Conservation (phyloP, 2,329 filamentous ascomycete species). For the Nemania serpens region DNA sequence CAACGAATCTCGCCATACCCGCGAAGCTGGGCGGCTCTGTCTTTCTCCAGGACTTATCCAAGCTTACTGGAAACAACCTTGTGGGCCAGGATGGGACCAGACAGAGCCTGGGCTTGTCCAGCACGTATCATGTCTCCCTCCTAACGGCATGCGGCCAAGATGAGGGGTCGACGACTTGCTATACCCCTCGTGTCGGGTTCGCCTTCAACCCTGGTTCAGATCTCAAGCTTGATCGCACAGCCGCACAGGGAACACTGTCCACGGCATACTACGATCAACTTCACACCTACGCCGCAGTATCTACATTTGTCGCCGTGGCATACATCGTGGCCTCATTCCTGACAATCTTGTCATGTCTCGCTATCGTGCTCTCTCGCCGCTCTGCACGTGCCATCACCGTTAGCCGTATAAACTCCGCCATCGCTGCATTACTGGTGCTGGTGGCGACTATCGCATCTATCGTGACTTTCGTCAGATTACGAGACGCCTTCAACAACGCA, state of each 20-base stretch:
- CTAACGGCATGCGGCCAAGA: slow-evolving; percentile 41
- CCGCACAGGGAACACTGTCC: slow-evolving; percentile 30
- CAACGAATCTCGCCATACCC: slow-evolving; percentile 36
- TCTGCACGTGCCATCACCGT: slow-evolving; percentile 22
- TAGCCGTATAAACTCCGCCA: slow-evolving; percentile 28
- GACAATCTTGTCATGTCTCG: slow-evolving; percentile 31
- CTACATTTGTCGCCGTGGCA: slow-evolving; percentile 38
- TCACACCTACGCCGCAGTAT: slow-evolving; percentile 34
- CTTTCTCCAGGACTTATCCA: slow-evolving; percentile 42
- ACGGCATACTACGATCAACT: slow-evolving; percentile 34
- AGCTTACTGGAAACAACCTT: slow-evolving; percentile 40
- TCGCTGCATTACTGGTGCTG: slow-evolving; percentile 37
- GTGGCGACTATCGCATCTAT: slow-evolving; percentile 35
- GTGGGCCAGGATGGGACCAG: slow-evolving; percentile 39
- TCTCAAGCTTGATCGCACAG: slow-evolving; percentile 39
- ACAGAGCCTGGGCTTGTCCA: slow-evolving; percentile 37
- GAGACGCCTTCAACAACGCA: slow-evolving; percentile 35
- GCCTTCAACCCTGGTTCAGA: slow-evolving; percentile 41
- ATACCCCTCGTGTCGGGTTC: slow-evolving; percentile 37
- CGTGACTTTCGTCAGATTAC: slow-evolving; percentile 36
- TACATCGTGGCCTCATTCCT: slow-evolving; percentile 39
- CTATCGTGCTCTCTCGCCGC: slow-evolving; percentile 30
- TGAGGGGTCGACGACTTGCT: slow-evolving; percentile 35
- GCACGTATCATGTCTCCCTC: slow-evolving; percentile 41
- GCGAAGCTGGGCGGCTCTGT: slow-evolving; percentile 40